Base-by-base conservation (phyloP, 768 basidiomycete genomes). In the Fomitopsis pulvina region DNA sequence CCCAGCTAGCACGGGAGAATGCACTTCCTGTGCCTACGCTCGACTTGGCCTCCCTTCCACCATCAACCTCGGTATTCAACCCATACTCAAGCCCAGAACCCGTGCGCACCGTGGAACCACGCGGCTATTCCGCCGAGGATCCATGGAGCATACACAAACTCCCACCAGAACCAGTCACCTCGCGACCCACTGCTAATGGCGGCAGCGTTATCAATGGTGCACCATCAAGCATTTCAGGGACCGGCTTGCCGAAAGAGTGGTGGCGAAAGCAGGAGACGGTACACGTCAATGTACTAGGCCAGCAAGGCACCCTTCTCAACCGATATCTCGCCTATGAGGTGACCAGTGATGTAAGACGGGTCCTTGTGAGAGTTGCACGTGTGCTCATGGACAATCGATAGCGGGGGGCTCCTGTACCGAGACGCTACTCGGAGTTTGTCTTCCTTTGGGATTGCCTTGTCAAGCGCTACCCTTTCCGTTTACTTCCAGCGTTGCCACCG, bases 361-460 rank as follows among this genome's bases (percentile, higher is more conserved):
- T 34, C 41, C 41, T 41, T 22, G 14, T 29, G 34, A 37, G 34
- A 16, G 18, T 6, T 37, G 34, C 34, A 37, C 34, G 18, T 5
- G 32, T 53, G 56, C 16, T 60, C 26, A 34, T 40, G 34, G 16
- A 39, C 25, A 14, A 12, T 1, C 18, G 27, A 21, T 25, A 91
- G 77, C 75, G 81, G 44, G 81, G 79, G 4, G 70, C 76, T 11
- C 71, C 89, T 12, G 88, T 97, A 20, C 74, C 81, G 25, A 74
- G 95, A 47, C 79, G 96, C 50, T 99, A 97, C 65, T 92, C 89
- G 6, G 96, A 99, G 64, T 99, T 98, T 64, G 78, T 77, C 9
- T 93, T 87, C 66, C 71, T 98, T 24, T 87, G 90, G 80, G 93
- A 97, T 55, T 85, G 83, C 54, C 73, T 99, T 39, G 66, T 80